These are phyloP conservation scores for Phoma sp. DNA, from an alignment of 2,329 filamentous ascomycete species.

Conservation along the genomic window DNA sequence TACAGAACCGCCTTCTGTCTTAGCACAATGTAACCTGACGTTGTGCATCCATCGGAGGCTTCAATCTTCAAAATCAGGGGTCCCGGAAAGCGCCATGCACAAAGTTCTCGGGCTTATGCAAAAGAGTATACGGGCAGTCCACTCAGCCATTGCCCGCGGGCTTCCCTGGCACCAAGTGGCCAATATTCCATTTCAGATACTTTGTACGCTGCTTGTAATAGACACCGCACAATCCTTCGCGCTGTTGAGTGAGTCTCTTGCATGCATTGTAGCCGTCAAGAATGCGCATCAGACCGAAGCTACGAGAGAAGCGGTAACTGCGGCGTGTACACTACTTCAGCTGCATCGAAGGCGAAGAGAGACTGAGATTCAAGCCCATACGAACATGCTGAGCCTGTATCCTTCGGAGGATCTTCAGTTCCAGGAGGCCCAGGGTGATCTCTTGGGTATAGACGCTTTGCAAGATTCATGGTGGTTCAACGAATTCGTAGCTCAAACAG, in stretches of 20 bases:
- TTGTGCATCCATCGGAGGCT: slow-evolving; percentile 5
- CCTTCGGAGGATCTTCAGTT: not conserved
- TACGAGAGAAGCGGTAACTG: slow-evolving; percentile 1
- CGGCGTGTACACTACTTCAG: not conserved
- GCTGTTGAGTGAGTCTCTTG: not conserved
- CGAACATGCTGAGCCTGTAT: slow-evolving; percentile 4
- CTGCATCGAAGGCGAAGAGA: slow-evolving; percentile 4
- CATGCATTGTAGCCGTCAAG: slow-evolving; percentile 5
- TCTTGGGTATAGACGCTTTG: not conserved
- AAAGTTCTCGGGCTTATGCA: not conserved
- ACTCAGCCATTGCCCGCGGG: not conserved
- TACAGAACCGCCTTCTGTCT: slow-evolving; percentile 4
- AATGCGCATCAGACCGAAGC: slow-evolving; percentile 5
- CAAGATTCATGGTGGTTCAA: slow-evolving; percentile 14
- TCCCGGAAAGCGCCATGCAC: not conserved
- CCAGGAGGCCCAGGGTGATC: not conserved
- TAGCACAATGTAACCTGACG: slow-evolving; percentile 1
- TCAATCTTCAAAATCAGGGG: not conserved
- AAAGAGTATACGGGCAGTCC: slow-evolving; percentile 1
- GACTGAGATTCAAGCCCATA: slow-evolving; percentile 1
- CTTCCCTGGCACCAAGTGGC: slow-evolving; percentile 9
- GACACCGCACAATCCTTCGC: slow-evolving; percentile 1
- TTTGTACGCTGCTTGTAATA: slow-evolving; percentile 2
- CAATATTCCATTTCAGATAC: slow-evolving; percentile 6
- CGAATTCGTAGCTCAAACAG: slow-evolving; percentile 4